phyloP scores from a whole-genome alignment of 164 flowering plant genomes.

The Cinnamomum chago region DNA sequence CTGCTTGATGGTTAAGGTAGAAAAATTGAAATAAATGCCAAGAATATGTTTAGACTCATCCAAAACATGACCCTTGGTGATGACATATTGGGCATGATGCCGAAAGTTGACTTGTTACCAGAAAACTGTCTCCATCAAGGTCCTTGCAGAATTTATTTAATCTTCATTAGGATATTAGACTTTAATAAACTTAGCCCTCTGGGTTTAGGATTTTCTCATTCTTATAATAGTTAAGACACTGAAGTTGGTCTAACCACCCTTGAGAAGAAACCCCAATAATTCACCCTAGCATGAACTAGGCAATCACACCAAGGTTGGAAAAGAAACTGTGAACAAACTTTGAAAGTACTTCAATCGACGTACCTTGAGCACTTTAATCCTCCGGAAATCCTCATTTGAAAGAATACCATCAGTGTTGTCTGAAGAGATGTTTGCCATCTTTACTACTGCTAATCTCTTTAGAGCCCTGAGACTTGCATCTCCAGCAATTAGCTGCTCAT shows the following conservation, averaged over 20 bases:
- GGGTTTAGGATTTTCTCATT: not conserved
- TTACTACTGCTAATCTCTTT: conserved; percentile 58
- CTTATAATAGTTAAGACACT: not conserved
- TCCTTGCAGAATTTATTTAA: not conserved
- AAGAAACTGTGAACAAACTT: not conserved
- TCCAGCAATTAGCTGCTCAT: conserved; percentile 45
- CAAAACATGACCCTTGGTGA: not conserved
- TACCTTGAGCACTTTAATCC: conserved; percentile 80
- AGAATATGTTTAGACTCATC: too few relatives aligned
- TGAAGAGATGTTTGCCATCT: conserved; percentile 18
- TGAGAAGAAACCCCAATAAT: not conserved
- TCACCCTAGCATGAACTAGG: not conserved
- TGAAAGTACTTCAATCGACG: not conserved
- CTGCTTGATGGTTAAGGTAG: too few relatives aligned
- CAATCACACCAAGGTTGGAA: not conserved
- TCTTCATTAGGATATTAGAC: not conserved
- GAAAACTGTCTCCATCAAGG: not conserved
- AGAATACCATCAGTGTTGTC: conserved; percentile 62
- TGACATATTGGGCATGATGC: not conserved
- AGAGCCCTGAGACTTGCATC: conserved; percentile 74
- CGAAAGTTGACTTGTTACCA: not conserved
- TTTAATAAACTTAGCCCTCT: not conserved
- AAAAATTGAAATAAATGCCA: not conserved
- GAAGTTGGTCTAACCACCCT: not conserved
- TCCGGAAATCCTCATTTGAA: conserved; percentile 81